Base-by-base conservation (phyloP, 805 yeast genomes). In the Allodekkera sacchari region DNA sequence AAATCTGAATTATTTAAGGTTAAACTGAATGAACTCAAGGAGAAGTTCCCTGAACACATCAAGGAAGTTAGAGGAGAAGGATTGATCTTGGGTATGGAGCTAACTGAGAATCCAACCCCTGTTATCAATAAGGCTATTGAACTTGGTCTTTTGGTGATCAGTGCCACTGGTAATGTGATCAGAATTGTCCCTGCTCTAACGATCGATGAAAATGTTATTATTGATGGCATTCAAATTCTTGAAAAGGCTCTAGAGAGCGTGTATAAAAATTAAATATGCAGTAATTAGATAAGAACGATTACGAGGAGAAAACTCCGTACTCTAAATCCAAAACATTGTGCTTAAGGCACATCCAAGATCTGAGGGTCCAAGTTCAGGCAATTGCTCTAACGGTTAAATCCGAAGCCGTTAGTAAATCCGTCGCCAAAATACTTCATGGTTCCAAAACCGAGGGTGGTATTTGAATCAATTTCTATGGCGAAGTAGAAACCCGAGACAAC, bases 151-250 rank as follows among this genome's bases (percentile, higher is more conserved):
- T 63, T 92, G 36, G 73, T 87, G 16, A 83, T 92, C 35, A 82
- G 95, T 14, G 95, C 96, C 6, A 98, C 97, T 27, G 79, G 82
- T 45, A 85, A 87, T 53, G 89, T 92, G 7, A 63, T 92, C 33
- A 74, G 98, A 59, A 66, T 92, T 41, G 92, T 89, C 19, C 98
- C 98, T 20, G 92, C 97, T 6, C 67, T 92, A 52, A 87, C 81
- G 44, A 85, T 88, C 38, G 77, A 75, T 18, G 76, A 78, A 32
- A 77, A 74, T 18, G 74, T 68, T 24, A 74, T 85, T 25, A 64
- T 64, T 27, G 71, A 74, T 41, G 98, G 97, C 21, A 57, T 92
- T 31, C 67, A 66, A 10, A 71, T 87, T 27, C 71, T 89, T 36
- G 79, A 71, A 35, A 53, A 66, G 25, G 76, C 81, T 18, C 51